Evolutionary conservation across 202 grass and related monocot species (phyloP).

Genomic region (Digitaria exilis): DNA sequence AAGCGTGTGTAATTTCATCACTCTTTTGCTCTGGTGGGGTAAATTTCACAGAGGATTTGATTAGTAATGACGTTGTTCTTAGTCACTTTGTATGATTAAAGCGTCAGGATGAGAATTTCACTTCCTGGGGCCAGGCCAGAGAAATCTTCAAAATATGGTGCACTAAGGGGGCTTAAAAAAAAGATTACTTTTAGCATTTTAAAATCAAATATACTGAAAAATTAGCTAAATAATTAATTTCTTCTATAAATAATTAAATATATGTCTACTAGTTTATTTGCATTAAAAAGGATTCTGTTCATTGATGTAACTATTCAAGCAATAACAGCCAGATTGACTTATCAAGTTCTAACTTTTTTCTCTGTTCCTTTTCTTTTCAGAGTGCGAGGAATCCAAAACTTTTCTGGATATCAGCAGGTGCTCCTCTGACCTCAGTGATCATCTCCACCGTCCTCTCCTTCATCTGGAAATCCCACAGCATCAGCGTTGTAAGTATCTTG

Average conservation of each 20-base stretch:
- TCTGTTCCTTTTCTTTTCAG: slow-evolving; percentile 42
- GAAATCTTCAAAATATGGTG: slow-evolving; percentile 17
- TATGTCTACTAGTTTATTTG: neutral
- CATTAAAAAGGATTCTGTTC: neutral
- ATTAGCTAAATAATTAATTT: no score
- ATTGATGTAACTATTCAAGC: neutral
- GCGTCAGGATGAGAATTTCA: slow-evolving; percentile 11
- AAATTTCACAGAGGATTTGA: neutral
- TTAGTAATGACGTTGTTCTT: slow-evolving; percentile 30
- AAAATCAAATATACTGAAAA: neutral
- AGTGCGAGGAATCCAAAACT: slow-evolving; percentile 78
- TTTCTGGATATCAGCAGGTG: slow-evolving; percentile 92
- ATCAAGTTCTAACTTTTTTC: neutral
- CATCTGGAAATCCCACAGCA: slow-evolving; percentile 70
- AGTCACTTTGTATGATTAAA: slow-evolving; percentile 6
- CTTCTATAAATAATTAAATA: neutral
- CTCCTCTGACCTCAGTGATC: slow-evolving; percentile 83
- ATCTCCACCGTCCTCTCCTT: slow-evolving; percentile 84
- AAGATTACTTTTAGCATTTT: neutral
- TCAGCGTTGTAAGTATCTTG: slow-evolving; percentile 71
- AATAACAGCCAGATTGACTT: neutral
- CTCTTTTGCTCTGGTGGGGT: neutral
- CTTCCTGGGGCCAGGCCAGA: neutral
- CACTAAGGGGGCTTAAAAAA: neutral
- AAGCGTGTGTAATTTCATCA: neutral